Base-by-base conservation (phyloP, 306 rosid species). In the Cucumis melo region DNA sequence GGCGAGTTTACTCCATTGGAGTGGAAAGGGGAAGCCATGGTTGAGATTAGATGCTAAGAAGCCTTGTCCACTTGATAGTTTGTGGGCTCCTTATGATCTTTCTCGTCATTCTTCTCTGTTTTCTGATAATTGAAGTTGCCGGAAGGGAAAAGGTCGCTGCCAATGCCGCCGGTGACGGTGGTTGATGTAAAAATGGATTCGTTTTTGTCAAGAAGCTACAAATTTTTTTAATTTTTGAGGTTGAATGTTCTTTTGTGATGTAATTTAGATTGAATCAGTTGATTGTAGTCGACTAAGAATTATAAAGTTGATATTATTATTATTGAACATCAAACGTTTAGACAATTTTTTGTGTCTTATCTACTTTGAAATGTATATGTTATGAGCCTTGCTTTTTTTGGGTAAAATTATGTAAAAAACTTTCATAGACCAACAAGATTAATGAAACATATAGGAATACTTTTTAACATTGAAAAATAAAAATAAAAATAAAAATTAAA, bases 11-110 rank as follows among this genome's bases (percentile, higher is more conserved):
- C 85, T 93, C 36, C 98, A 91, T 65, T 93, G 98, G 98, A 93
- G 98, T 73, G 98, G 97, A 5, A 93, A 93, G 36, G 98, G 98
- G 38, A 93, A 93, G 82, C 98, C 98, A 0, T 93, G 98, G 98
- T 86, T 91, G 15, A 82, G 98, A 53, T 80, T 93, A 54, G 96
- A 93, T 82, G 86, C 97, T 0, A 91, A 85, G 80, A 84, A 81
- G 76, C 96, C 96, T 0, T 93, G 98, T 67, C 97, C 97, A 15
- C 78, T 91, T 83, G 98, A 93, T 83, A 89, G 92, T 59, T 50
- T 93, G 27, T 93, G 98, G 98, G 93, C 91, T 10, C 98, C 97
- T 0, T 93, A 93, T 51, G 98, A 93, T 82, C 89, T 93, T 8
- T 83, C 83, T 54, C 96, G 90, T 9, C 96, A 87, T 41, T 81